Percentiles rank a stretch among this genome's conserved stretches.
Conservation (phyloP, 148 eudicot genomes). For the Hydrangea macrophylla region DNA sequence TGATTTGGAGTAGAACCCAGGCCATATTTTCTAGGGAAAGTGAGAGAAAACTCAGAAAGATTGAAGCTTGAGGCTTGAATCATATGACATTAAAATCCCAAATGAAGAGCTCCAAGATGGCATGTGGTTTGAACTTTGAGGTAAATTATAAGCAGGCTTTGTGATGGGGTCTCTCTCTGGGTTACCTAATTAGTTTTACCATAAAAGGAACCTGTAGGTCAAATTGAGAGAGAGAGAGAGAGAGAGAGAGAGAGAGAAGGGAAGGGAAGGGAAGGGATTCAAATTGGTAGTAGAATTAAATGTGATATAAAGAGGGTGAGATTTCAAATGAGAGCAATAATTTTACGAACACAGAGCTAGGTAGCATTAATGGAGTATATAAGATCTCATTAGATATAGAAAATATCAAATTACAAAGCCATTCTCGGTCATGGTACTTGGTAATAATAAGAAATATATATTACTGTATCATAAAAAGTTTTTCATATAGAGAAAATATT, state of each 20-base stretch:
- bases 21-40: slow-evolving; percentile 21
- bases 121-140: slow-evolving; percentile 12
- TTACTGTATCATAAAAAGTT: too few species aligned
- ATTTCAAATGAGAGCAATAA: slow-evolving; percentile 18
- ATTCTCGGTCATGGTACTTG: not conserved
- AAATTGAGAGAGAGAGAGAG: slow-evolving; percentile 23
- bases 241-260: too few species aligned
- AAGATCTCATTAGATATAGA: slow-evolving; percentile 7
- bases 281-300: slow-evolving; percentile 14
- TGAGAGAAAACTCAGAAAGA: slow-evolving; percentile 12
- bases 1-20: slow-evolving; percentile 16
- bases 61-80: slow-evolving; percentile 16
- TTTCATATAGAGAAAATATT: too few species aligned
- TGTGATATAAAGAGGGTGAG: slow-evolving; percentile 12
- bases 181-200: slow-evolving; percentile 12
- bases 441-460: too few species aligned
- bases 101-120: not conserved
- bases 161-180: slow-evolving; percentile 10
- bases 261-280: too few species aligned
- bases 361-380: slow-evolving; percentile 8
- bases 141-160: slow-evolving; percentile 9
- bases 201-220: slow-evolving; percentile 25
- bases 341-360: not conserved
- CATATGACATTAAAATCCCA: not conserved
- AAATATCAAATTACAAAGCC: not conserved